A percentile compares a stretch with the other conserved stretches of the same genome.
Conservation (phyloP, 345 rosid species). For the Salix purpurea region DNA sequence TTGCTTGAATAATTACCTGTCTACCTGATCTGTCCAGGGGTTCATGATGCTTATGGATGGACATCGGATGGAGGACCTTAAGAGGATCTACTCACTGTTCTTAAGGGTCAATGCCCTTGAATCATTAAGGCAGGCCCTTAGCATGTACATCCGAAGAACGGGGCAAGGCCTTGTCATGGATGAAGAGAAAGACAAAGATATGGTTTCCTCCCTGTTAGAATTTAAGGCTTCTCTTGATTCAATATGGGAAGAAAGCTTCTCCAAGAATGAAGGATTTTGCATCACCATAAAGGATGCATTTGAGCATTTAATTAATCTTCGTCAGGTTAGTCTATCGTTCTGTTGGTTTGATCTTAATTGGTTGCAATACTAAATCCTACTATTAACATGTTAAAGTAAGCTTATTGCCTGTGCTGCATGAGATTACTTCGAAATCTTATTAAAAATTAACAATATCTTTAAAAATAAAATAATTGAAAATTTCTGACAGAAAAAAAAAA, state of each 20-base stretch:
- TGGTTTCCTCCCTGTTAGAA: slow-evolving; percentile 81
- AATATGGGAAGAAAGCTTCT: slow-evolving; percentile 91
- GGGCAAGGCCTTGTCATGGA: slow-evolving; percentile 87
- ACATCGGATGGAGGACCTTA: slow-evolving; percentile 82
- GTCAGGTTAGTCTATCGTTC: slow-evolving; percentile 57
- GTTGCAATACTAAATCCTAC: not conserved
- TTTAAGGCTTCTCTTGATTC: slow-evolving; percentile 88
- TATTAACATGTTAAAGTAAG: not conserved
- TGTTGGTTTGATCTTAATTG: not conserved
- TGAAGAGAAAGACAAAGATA: slow-evolving; percentile 97
- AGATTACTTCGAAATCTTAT: not conserved
- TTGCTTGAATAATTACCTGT: not conserved
- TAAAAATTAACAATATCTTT: not conserved
- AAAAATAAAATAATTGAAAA: not conserved
- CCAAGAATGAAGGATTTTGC: slow-evolving; percentile 79
- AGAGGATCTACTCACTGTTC: slow-evolving; percentile 72
- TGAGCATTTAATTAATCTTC: slow-evolving; percentile 91
- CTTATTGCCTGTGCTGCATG: not conserved
- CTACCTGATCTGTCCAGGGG: slow-evolving; percentile 51
- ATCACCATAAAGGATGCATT: slow-evolving; percentile 91
- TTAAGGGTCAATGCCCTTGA: slow-evolving; percentile 86
- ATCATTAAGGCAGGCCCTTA: slow-evolving; percentile 74
- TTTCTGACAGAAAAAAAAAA: not conserved
- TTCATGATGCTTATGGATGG: slow-evolving; percentile 88
- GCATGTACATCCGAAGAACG: slow-evolving; percentile 70